Base-by-base conservation (phyloP, 2,329 filamentous ascomycete genomes). In the Lecanicillium sp. region DNA sequence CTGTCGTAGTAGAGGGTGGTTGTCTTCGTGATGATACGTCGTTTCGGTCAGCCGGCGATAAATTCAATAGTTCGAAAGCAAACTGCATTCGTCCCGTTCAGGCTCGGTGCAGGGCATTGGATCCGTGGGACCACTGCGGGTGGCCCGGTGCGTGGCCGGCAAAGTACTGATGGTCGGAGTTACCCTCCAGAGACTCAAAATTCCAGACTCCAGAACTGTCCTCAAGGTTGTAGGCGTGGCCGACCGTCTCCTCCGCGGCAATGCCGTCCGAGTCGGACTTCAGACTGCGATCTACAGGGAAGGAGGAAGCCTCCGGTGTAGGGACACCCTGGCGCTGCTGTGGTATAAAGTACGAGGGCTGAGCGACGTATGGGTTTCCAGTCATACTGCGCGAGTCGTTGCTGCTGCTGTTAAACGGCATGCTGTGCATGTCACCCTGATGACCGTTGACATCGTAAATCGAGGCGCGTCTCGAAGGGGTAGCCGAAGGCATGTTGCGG, bases 401-500 rank as follows among this genome's bases (percentile, higher is more conserved):
- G 15, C 21, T 15, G 14, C 52, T 43, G 3, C 50, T 29, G 12
- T 44, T 43, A 14, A 56, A 43, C 14, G 51, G 12, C 33, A 56
- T 39, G 10, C 30, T 27, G 9, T 51, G 35, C 40, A 58, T 39
- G n/a, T 54, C 55, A 9, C 55, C 35, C 12, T 35, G 21, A 19
- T 44, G 51, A 27, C n/a, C 51, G 50, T 50, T 9, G 11, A 45
- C 39, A 5, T 60, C 57, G 21, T 56, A 57, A 5, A 51, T 42
- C 21, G 57, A 58, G 30, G 52, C 51, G 14, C 55, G 53, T 46
- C 54, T 41, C 9, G 52, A 50, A 10, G 52, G 11, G 32, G 51
- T 51, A 7, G 57, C 41, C n/a, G 52, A 38, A 5, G 56, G 55
- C 58, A 60, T 59, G 17, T 58, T 54, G 38, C 57, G 54, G 9